These are phyloP conservation scores for Ascochyta koolunga DNA, from an alignment of 2,329 filamentous ascomycete genomes.

Conservation along the genomic window DNA sequence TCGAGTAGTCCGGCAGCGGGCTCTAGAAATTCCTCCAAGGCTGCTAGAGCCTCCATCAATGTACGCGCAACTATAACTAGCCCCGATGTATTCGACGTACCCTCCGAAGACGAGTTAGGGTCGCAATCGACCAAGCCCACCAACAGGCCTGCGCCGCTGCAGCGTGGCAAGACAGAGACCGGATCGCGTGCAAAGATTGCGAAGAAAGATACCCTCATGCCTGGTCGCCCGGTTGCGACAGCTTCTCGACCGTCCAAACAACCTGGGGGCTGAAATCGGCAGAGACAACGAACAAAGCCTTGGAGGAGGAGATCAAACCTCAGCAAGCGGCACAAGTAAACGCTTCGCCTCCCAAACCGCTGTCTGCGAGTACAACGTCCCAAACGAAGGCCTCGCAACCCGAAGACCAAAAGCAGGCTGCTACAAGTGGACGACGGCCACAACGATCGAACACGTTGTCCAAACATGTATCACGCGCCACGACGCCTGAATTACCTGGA, in stretches of 20 bases:
- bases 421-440: background rate
- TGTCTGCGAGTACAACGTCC: background rate
- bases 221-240: constrained; percentile 6
- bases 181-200: constrained; percentile 16
- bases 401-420: constrained; percentile 3
- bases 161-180: constrained; percentile 13
- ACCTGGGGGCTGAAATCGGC: constrained; percentile 10
- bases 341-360: background rate
- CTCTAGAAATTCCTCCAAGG: constrained; percentile 7
- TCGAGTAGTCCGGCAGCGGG: constrained; percentile 7
- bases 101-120: constrained; percentile 43
- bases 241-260: constrained; percentile 16
- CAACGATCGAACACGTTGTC: constrained; percentile 15
- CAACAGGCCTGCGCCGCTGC: constrained; percentile 24
- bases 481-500: constrained; percentile 16
- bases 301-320: constrained; percentile 6
- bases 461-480: constrained; percentile 23
- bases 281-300: constrained; percentile 7
- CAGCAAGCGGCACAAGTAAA: constrained; percentile 3
- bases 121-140: constrained; percentile 12
- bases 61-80: constrained; percentile 15
- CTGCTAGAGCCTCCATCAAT: constrained; percentile 2
- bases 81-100: constrained; percentile 51
- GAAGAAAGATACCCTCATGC: constrained; percentile 7
- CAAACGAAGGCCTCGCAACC: constrained; percentile 21